Conservation (phyloP, 257 asterid species). For the Petunia secreta region DNA sequence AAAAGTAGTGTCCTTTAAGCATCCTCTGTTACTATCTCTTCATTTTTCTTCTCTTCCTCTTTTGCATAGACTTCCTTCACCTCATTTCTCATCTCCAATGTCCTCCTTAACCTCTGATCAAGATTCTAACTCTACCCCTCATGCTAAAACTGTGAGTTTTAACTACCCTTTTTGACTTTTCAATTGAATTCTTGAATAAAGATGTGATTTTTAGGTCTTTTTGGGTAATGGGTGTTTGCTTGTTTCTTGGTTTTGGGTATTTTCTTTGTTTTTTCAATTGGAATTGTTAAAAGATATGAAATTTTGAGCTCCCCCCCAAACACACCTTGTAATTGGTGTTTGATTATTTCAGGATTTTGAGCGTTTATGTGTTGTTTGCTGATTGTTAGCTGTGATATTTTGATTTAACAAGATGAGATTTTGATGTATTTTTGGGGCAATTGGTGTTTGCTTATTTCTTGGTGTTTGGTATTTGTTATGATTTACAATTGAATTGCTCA, state of each 20-base stretch:
- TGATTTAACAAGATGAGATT: no score
- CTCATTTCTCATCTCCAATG: conserved; percentile 36
- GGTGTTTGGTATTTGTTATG: no score
- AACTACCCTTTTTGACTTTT: neutral
- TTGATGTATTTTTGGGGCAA: no score
- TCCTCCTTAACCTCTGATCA: conserved; percentile 33
- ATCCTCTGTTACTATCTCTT: conserved; percentile 28
- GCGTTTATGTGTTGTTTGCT: neutral
- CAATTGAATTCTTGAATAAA: neutral
- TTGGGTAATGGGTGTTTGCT: neutral
- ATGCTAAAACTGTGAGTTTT: conserved; percentile 57
- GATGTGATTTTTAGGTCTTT: neutral
- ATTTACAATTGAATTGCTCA: no score
- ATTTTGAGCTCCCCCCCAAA: neutral
- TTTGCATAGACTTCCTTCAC: conserved; percentile 38
- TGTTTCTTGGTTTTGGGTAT: neutral
- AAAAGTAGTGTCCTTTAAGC: conserved; percentile 27
- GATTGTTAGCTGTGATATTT: no score
- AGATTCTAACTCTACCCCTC: conserved; percentile 27
- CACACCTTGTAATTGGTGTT: neutral
- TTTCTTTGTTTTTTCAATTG: neutral
- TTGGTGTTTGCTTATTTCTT: no score
- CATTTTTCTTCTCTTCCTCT: conserved; percentile 35
- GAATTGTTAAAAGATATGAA: neutral
- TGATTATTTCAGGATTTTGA: neutral